Evolutionary conservation across 129 eudicot species (phyloP).

Genomic region (Daucus carota): DH1_v3.0 NC_030387.2:3499001-3499500

Average conservation of each 20-base stretch:
- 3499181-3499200: too few relatives aligned
- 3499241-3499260: slow-evolving; percentile 13
- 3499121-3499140: too few relatives aligned
- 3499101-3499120: too few relatives aligned
- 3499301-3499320: not conserved
- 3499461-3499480: not conserved
- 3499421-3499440: not conserved
- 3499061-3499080: too few relatives aligned
- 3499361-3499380: not conserved
- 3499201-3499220: slow-evolving; percentile 22
- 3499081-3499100: too few relatives aligned
- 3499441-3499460: not conserved
- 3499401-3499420: slow-evolving; percentile 5
- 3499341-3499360: not conserved
- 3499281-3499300: not conserved
- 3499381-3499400: not conserved
- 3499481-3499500: slow-evolving; percentile 1
- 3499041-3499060: too few relatives aligned
- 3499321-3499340: not conserved
- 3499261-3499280: not conserved
- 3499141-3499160: too few relatives aligned
- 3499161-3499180: too few relatives aligned
- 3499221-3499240: slow-evolving; percentile 17
- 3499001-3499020: too few relatives aligned
- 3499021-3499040: too few relatives aligned